phyloP scores from a whole-genome alignment of 2,329 filamentous ascomycete species.

The Ilyonectria sp. region DNA sequence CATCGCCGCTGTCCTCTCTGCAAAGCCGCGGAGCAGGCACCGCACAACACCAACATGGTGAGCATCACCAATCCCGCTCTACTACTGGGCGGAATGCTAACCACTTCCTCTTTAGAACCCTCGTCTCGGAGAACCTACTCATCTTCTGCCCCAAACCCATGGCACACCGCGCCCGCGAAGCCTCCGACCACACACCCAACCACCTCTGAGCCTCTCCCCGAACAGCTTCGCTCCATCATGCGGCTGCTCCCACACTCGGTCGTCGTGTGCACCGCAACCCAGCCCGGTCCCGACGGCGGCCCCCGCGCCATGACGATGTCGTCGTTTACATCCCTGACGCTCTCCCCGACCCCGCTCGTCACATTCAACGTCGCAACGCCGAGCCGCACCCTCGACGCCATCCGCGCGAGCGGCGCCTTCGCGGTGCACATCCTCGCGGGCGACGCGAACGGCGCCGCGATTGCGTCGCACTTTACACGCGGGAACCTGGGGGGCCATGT shows the following conservation, averaged over 20 bases:
- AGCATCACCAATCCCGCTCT: constrained; percentile 11
- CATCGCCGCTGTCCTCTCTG: constrained; percentile 14
- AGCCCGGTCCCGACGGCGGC: constrained; percentile 47
- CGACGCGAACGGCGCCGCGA: constrained; percentile 61
- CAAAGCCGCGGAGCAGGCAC: not conserved
- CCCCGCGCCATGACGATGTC: constrained; percentile 72
- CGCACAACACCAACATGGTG: constrained; percentile 31
- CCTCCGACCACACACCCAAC: constrained; percentile 56
- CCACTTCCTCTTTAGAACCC: constrained; percentile 28
- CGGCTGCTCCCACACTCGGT: constrained; percentile 69
- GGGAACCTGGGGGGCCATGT: constrained; percentile 61
- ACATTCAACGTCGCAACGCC: constrained; percentile 72
- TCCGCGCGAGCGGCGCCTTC: constrained; percentile 61
- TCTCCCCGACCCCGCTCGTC: constrained; percentile 66
- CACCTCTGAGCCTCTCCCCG: constrained; percentile 54
- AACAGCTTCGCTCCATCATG: constrained; percentile 68
- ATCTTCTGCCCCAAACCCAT: constrained; percentile 38
- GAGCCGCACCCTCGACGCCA: constrained; percentile 69
- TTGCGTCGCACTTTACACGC: constrained; percentile 67
- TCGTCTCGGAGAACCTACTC: constrained; percentile 34
- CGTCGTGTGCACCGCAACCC: constrained; percentile 68
- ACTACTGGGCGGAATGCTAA: constrained; percentile 19
- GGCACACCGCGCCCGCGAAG: constrained; percentile 50
- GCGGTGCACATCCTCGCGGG: constrained; percentile 70
- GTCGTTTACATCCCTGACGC: constrained; percentile 70